Percentiles rank a stretch among this genome's conserved stretches.
Conservation (phyloP, 169 alveolate genomes). For the Plasmodium gaboni region DNA sequence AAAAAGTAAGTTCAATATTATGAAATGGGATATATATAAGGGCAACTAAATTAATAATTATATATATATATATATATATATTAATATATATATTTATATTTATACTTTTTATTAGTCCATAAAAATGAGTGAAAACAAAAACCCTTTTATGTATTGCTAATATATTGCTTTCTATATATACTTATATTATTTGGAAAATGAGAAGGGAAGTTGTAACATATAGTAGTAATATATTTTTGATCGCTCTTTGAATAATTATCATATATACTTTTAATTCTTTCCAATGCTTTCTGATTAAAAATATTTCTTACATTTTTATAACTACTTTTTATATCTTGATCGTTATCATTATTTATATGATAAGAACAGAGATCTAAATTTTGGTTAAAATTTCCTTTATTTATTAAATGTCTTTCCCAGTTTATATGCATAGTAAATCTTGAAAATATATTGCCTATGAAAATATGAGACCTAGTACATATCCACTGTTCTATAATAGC, state of each 20-base stretch:
- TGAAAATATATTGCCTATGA: conserved; percentile 60
- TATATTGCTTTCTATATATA: conserved; percentile 35
- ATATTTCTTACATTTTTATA: conserved; percentile 22
- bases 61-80: conserved; percentile 1
- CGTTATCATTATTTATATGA: conserved; percentile 6
- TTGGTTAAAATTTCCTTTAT: not conserved
- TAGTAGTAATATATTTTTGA: conserved; percentile 22
- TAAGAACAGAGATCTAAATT: conserved; percentile 67
- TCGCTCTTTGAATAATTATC: conserved; percentile 18
- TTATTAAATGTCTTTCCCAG: conserved; percentile 69
- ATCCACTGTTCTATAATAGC: conserved; percentile 73
- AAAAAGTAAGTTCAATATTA: no score
- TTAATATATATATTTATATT: not conserved
- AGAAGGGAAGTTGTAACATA: conserved; percentile 27
- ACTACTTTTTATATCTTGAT: conserved; percentile 7
- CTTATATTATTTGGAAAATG: conserved; percentile 42
- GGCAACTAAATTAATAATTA: not conserved
- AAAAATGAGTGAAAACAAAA: no score
- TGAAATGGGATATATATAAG: no score
- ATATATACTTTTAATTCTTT: conserved; percentile 18
- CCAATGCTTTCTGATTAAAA: conserved; percentile 8
- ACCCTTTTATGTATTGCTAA: not conserved
- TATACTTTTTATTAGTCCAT: not conserved
- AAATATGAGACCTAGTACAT: conserved; percentile 12
- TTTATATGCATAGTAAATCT: conserved; percentile 60